Base-by-base conservation (phyloP, 768 basidiomycete species). In the Hygrophorus russula region DNA sequence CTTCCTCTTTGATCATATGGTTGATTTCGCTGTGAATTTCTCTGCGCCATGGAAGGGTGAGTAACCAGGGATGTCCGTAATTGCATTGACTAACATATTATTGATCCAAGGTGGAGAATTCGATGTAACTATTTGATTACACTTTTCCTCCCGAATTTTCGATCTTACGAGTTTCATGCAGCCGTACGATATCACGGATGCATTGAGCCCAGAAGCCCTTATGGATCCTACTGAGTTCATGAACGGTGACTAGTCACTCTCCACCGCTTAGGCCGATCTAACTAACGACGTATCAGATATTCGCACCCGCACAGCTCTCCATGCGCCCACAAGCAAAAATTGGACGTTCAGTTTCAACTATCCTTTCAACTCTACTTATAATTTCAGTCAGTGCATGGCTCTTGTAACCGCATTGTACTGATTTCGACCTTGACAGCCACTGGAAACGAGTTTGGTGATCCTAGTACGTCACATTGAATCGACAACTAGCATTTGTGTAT, bases 11-110 rank as follows among this genome's bases (percentile, higher is more conserved):
- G 72, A 78, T 44, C 74, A 79, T 62, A 70, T 80, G 59, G 51
- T 81, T 28, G 82, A 85, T 58, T 85, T 84, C 50, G 79, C 82
- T 11, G 39, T 76, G 46, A 87, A 86, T 53, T 84, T 68, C 53
- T 80, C 82, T 0, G 76, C 68, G 52, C 84, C 84, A 2, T 74
- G 70, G 70, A 70, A 70, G 57, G 24, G 42, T 55, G 46, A 13
- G 7, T 28, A 27, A 38, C 19, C n/a, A 9, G 28, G 33, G 13
- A 42, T 41, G 30, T 46, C 44, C 10, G 20, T 33, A 28, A 13
- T 4, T 43, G 34, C 33, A 15, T 33, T 37, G 24, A 17, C 29
- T 40, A 3, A 11, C 3, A 27, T n/a, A 9, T 14, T 15, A 4
- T 20, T 17, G 24, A 37, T 47, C 36, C 45, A 33, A 17, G 49